Percentiles rank a stretch among this genome's conserved stretches.
Conservation (phyloP, 2,329 filamentous ascomycete genomes). For the Alternaria solani region DNA sequence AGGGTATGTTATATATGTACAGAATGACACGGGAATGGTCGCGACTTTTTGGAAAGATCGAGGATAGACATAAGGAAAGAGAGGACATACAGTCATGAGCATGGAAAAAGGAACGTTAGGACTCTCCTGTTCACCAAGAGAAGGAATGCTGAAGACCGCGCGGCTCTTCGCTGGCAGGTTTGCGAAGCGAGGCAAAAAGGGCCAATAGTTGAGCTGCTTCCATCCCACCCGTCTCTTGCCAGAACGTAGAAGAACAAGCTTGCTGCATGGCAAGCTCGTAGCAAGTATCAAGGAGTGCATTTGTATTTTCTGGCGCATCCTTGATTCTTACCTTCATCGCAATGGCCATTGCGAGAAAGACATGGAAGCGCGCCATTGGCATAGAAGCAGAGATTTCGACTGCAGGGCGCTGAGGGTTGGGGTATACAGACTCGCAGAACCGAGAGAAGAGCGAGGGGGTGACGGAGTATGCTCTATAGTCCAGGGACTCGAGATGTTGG, state of each 20-base stretch:
- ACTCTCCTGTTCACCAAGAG: constrained; percentile 38
- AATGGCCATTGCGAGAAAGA: constrained; percentile 49
- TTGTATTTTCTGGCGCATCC: constrained; percentile 40
- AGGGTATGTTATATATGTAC: not conserved
- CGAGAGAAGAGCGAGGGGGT: constrained; percentile 34
- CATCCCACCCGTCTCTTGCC: constrained; percentile 44
- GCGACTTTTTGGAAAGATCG: not conserved
- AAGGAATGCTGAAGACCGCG: constrained; percentile 41
- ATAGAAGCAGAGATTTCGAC: constrained; percentile 34
- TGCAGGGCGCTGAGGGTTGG: constrained; percentile 33
- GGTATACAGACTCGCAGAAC: constrained; percentile 46
- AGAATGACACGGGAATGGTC: not conserved
- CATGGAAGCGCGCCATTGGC: constrained; percentile 47
- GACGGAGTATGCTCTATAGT: constrained; percentile 39
- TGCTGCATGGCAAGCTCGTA: constrained; percentile 50
- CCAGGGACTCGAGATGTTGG: constrained; percentile 35
- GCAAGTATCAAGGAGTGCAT: constrained; percentile 46
- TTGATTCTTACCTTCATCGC: constrained; percentile 47
- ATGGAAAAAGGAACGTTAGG: not conserved
- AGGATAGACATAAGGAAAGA: not conserved
- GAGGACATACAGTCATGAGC: not conserved
- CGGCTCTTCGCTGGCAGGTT: constrained; percentile 25
- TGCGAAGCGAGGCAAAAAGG: constrained; percentile 45
- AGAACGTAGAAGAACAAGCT: constrained; percentile 39
- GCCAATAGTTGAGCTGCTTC: constrained; percentile 45